Base-by-base conservation (phyloP, 192 early-diverging fungal genomes). In the Gigaspora rosea region DNA sequence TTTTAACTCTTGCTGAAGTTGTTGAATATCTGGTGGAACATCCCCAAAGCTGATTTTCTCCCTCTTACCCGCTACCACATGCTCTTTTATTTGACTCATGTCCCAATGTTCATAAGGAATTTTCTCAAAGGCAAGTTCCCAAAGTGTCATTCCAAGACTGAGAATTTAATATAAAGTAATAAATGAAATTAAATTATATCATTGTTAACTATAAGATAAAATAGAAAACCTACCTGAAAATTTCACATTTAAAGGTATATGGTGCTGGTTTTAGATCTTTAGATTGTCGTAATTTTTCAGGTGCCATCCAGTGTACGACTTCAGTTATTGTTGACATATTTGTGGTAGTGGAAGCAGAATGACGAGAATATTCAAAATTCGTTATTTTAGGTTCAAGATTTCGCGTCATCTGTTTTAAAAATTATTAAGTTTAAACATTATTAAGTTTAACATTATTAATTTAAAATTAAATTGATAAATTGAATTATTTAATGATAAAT, bases 181-280 rank as follows among this genome's bases (percentile, higher is more conserved):
- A 35, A 72, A 57, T 57, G 12, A 46, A 54, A 46, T 22, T 6
- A 72, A 57, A 57, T 20, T 5, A 3, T 46, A 11, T 27, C 9
- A 41, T 35, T 10, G 11, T 6, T 46, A 22, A 20, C 15, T 20
- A 73, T 47, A 46, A 15, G 56, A 73, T 18, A 59, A 22, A 50
- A 12, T 41, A 33, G 4, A 7, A 13, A 20, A 35, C 46, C 41
- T 15, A 48, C 72, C 72, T 74, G 27, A 67, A 76, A 27, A 67
- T 67, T 51, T 76, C 75, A 67, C 64, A 76, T 68, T 67, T 62
- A 7, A 27, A 12, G 18, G 47, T 76, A 47, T 76, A 76, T 12
- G 4, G 52, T 15, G 2, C 52, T 18, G 9, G 12, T 8, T 15
- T 27, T 15, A 56, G 4, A 16, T 9, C 2, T 11, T 8, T 6